Base-by-base conservation (phyloP, 2,329 filamentous ascomycete species). In the Madurella mycetomatis region DNA sequence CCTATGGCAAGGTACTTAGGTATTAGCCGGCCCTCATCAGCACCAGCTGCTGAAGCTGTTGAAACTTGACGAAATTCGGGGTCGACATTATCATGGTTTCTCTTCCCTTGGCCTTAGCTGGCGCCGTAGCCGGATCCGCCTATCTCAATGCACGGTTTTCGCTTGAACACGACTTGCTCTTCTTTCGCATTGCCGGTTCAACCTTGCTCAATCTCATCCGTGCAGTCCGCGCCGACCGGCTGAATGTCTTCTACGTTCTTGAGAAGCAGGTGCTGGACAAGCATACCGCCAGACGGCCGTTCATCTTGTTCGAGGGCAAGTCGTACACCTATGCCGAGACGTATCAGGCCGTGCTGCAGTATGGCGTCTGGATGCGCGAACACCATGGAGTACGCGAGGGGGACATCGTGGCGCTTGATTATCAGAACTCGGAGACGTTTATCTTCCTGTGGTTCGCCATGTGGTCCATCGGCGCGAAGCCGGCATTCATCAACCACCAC, bases 401-500 rank as follows among this genome's bases (percentile, higher is more conserved):
- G 40, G 88, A 95, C 51, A 82, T 95, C 17, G 87, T 95, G n/a
- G 90, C 89, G 5, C 77, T 95, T 62, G 80, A 94, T 68, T 87
- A 88, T 60, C 85, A 87, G 70, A 95, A 95, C 67, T 87, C 83
- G 34, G 84, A 89, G 9, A 78, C 79, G 2, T 94, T 90, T 65
- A 65, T 92, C n/a, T 88, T 92, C 65, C 57, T 94, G 15, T 84
- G 85, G 80, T 76, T 92, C 51, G 90, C 85, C 0, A 71, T 95
- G 31, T 95, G 90, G 89, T 84, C 84, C 32, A 83, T 95, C 55
- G 90, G 90, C 9, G 90, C 88, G 0, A 85, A 84, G 57, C 90
- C 90, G 0, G 90, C 90, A 0, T 90, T 92, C 64, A 86, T 95
- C 71, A 95, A 95, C 70, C 91, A 92, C 70, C 92, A 94, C 65